Evolutionary conservation across 2,329 filamentous ascomycete species (phyloP).

Genomic region (Emericellopsis atlantica): DNA sequence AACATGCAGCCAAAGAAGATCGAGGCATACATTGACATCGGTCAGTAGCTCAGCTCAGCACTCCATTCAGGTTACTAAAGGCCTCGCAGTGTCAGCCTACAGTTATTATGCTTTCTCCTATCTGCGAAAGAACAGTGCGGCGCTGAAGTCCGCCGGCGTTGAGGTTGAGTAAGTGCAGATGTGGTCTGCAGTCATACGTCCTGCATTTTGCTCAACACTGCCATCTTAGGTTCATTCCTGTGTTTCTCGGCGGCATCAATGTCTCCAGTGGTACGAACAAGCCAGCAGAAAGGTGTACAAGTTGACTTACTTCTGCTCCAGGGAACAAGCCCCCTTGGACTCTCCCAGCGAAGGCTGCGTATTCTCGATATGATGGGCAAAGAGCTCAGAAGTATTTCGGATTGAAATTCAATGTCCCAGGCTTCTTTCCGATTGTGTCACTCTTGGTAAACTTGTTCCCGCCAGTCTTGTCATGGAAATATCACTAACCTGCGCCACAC

Average conservation of each 20-base stretch:
- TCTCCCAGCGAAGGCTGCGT: constrained; percentile 48
- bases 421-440: background rate
- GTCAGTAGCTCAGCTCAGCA: background rate
- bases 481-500: background rate
- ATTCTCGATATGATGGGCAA: background rate
- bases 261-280: background rate
- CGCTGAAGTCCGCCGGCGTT: constrained; percentile 44
- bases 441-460: background rate
- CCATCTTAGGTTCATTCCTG: constrained; percentile 37
- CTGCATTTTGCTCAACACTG: background rate
- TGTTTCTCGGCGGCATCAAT: constrained; percentile 60
- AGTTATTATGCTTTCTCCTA: constrained; percentile 45
- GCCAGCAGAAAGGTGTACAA: background rate
- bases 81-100: constrained; percentile 47
- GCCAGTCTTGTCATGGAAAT: background rate
- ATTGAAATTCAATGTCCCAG: background rate
- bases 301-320: constrained; percentile 10
- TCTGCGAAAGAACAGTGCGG: constrained; percentile 39
- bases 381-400: constrained; percentile 1
- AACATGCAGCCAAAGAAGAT: background rate
- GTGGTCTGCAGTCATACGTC: background rate
- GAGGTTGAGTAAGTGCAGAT: constrained; percentile 41
- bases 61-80: background rate
- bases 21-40: background rate
- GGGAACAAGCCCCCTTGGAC: constrained; percentile 68